Evolutionary conservation across 148 eudicot species (phyloP), one percentile per base, ranked within the genome.

Genomic region (Persicaria tinctoria): DNA sequence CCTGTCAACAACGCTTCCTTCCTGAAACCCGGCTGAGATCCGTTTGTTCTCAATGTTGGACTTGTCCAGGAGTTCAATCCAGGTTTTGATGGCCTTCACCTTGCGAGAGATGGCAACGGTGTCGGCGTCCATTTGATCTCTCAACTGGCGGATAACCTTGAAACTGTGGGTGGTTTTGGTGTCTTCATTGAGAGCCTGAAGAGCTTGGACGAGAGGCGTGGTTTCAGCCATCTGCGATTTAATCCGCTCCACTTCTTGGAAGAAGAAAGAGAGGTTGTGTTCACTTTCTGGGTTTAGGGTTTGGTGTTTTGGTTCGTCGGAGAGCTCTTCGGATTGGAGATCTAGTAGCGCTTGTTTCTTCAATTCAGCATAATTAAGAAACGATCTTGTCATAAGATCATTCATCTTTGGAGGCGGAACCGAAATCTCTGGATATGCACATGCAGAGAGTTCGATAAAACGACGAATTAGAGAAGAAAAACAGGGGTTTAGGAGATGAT

Each of bases 301-400:
- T 51, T 85, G 86, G 75, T 72, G 77, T 55, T 85, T 91, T 10
- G 75, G 45, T 18, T 84, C 94, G 8, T 38, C 9, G 20, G 70
- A 66, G 6, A 74, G 57, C 51, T 82, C 46, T 74, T 81, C 88
- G 12, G 83, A 51, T 87, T 87, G 79, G 12, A 78, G 72, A 54
- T 88, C 95, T 50, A 70, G 50, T 66, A 76, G 76, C 59, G 89
- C 83, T 78, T 93, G 93, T 76, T 93, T 93, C 89, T 91, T 91
- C 87, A 93, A 82, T 46, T 93, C 93, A 73, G 81, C 97, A 78
- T 89, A 93, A 86, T 79, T 89, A 83, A 87, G 74, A 68, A 93
- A 93, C 73, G 98, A 93, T 75, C 86, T 87, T 9, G 95, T 89
- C 98, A 93, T 89, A 23, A 91, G 84, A 81, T 93, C 97, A 73